Conservation (phyloP, 345 rosid genomes). For the Raphanus sativus region DNA sequence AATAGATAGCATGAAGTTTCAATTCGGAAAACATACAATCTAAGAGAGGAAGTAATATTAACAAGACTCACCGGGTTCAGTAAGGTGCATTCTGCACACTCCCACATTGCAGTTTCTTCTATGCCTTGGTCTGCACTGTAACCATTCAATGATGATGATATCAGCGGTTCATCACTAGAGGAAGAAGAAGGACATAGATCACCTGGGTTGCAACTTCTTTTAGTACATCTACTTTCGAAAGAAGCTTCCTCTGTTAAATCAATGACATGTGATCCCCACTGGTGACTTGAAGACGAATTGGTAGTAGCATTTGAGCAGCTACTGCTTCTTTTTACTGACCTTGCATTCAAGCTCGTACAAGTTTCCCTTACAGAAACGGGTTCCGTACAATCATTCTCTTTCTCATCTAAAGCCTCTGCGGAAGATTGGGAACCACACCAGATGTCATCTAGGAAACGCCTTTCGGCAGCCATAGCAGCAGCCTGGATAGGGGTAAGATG, state of each 20-base stretch:
- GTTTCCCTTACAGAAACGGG: conserved; percentile 23
- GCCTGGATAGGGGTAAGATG: conserved; percentile 89
- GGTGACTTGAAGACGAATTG: conserved; percentile 26
- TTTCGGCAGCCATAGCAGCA: conserved; percentile 97
- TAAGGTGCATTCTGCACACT: conserved; percentile 71
- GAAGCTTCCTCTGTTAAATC: conserved; percentile 38
- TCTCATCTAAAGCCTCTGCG: conserved; percentile 51
- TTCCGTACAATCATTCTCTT: conserved; percentile 42
- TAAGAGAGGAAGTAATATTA: background rate
- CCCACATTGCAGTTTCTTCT: conserved; percentile 58
- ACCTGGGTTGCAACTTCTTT: conserved; percentile 45
- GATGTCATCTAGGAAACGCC: conserved; percentile 78
- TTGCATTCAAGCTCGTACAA: conserved; percentile 26
- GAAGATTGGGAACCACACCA: conserved; percentile 68
- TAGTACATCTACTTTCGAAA: conserved; percentile 31
- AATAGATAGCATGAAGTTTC: background rate
- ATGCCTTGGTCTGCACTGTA: conserved; percentile 27
- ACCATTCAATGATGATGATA: conserved; percentile 13
- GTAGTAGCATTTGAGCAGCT: conserved; percentile 34
- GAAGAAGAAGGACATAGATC: conserved; percentile 17
- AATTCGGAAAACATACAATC: background rate
- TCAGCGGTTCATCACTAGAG: conserved; percentile 4
- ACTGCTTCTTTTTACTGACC: conserved; percentile 50
- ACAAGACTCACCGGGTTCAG: conserved; percentile 69
- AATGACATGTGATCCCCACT: conserved; percentile 35